A percentile compares a stretch with the other conserved stretches of the same genome.
Evolutionary conservation across 164 flowering plant genomes (phyloP).

Genomic region (Tetracentron sinense): DNA sequence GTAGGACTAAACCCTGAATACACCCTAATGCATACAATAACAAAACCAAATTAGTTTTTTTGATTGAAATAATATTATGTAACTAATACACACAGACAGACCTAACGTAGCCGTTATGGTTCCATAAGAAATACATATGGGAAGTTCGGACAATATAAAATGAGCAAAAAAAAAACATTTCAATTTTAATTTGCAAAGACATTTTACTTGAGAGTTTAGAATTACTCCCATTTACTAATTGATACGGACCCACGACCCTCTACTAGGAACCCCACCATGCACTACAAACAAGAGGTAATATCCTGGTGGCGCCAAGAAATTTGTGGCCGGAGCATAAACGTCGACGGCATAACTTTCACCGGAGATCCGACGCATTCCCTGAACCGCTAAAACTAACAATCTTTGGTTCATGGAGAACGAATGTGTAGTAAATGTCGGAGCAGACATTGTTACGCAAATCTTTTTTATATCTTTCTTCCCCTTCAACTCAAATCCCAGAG

Average conservation of each 20-base stretch:
- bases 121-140: too few relatives aligned
- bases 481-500: slow-evolving; percentile 8
- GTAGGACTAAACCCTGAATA: too few relatives aligned
- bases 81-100: too few relatives aligned
- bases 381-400: slow-evolving; percentile 27
- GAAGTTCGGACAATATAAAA: too few relatives aligned
- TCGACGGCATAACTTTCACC: slow-evolving; percentile 10
- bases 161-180: not conserved
- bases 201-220: not conserved
- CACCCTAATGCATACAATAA: too few relatives aligned
- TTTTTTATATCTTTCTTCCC: not conserved
- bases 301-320: slow-evolving; percentile 50
- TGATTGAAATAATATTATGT: too few relatives aligned
- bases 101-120: too few relatives aligned
- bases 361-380: not conserved
- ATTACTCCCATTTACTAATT: slow-evolving; percentile 2
- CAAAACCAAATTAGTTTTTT: too few relatives aligned
- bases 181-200: not conserved
- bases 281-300: slow-evolving; percentile 55
- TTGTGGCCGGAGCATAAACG: slow-evolving; percentile 27
- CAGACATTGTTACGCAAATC: slow-evolving; percentile 46
- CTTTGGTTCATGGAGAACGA: slow-evolving; percentile 54
- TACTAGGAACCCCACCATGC: slow-evolving; percentile 47
- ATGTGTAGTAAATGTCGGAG: slow-evolving; percentile 64
- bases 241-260: slow-evolving; percentile 46